Conservation (phyloP, 768 basidiomycete genomes). For the Tulasnella sp. region DNA sequence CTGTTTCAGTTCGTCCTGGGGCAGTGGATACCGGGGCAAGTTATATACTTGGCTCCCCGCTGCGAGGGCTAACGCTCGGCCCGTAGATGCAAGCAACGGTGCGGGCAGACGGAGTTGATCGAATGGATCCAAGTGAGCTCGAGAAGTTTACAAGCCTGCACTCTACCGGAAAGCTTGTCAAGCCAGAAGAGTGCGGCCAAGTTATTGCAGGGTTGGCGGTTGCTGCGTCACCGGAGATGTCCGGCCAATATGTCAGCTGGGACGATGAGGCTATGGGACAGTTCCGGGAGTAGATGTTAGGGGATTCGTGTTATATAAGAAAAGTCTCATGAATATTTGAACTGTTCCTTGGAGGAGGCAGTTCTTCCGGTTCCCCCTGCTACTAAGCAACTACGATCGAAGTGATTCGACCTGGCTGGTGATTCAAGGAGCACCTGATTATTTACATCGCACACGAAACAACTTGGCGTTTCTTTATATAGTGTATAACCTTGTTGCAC, state of each 20-base stretch:
- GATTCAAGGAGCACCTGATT: too few species aligned
- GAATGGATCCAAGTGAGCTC: slow-evolving; percentile 57
- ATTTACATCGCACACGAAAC: too few species aligned
- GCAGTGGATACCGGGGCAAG: slow-evolving; percentile 78
- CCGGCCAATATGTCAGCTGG: slow-evolving; percentile 80
- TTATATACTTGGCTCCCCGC: slow-evolving; percentile 29
- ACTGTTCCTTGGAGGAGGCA: not conserved
- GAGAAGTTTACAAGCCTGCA: slow-evolving; percentile 56
- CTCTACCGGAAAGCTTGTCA: slow-evolving; percentile 64
- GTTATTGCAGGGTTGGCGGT: slow-evolving; percentile 75
- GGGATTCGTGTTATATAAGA: not conserved
- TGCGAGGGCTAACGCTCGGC: not conserved
- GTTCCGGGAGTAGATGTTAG: not conserved
- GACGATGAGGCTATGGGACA: slow-evolving; percentile 49
- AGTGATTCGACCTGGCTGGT: too few species aligned
- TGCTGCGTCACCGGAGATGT: slow-evolving; percentile 57
- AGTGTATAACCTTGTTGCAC: too few species aligned
- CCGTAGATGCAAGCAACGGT: slow-evolving; percentile 66
- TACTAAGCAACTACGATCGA: too few species aligned
- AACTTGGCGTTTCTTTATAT: too few species aligned
- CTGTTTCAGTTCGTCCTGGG: slow-evolving; percentile 80
- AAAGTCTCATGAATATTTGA: not conserved
- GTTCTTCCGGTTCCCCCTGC: not conserved
- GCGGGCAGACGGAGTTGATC: slow-evolving; percentile 47
- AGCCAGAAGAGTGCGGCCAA: slow-evolving; percentile 68